Evolutionary conservation across 495 filamentous ascomycete species (phyloP).

Genomic region (Hypoxylon rickii): DNA sequence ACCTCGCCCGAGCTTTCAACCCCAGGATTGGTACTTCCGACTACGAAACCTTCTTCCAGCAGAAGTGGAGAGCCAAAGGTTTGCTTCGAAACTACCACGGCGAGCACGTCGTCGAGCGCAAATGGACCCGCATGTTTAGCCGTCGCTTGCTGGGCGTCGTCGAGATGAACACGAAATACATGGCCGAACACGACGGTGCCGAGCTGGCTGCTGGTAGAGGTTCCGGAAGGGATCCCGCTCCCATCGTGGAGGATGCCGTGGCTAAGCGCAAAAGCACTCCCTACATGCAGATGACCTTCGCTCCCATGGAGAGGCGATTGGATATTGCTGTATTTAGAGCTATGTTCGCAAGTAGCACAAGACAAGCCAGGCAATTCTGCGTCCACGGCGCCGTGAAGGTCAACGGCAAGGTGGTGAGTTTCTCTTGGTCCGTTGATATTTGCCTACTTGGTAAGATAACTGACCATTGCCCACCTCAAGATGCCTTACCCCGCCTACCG

Average conservation of each 20-base stretch:
- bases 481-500: slow-evolving; percentile 92
- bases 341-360: slow-evolving; percentile 90
- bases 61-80: slow-evolving; percentile 93
- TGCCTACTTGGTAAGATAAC: too few species aligned
- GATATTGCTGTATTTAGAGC: slow-evolving; percentile 92
- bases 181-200: slow-evolving; percentile 80
- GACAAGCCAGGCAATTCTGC: slow-evolving; percentile 92
- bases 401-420: slow-evolving; percentile 86
- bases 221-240: slow-evolving; percentile 59
- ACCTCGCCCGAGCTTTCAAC: slow-evolving; percentile 58
- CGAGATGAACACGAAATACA: slow-evolving; percentile 76
- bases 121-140: slow-evolving; percentile 92
- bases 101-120: slow-evolving; percentile 84
- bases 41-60: slow-evolving; percentile 83
- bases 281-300: slow-evolving; percentile 92
- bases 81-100: slow-evolving; percentile 86
- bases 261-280: slow-evolving; percentile 55
- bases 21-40: slow-evolving; percentile 38
- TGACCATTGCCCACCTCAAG: slow-evolving; percentile 49
- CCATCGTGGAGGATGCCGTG: slow-evolving; percentile 2
- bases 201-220: slow-evolving; percentile 80
- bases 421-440: background rate
- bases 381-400: slow-evolving; percentile 92
- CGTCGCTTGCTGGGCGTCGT: slow-evolving; percentile 75
- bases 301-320: slow-evolving; percentile 84